Evolutionary conservation across 768 basidiomycete species (phyloP).

Genomic region (Suillus americanus): DNA sequence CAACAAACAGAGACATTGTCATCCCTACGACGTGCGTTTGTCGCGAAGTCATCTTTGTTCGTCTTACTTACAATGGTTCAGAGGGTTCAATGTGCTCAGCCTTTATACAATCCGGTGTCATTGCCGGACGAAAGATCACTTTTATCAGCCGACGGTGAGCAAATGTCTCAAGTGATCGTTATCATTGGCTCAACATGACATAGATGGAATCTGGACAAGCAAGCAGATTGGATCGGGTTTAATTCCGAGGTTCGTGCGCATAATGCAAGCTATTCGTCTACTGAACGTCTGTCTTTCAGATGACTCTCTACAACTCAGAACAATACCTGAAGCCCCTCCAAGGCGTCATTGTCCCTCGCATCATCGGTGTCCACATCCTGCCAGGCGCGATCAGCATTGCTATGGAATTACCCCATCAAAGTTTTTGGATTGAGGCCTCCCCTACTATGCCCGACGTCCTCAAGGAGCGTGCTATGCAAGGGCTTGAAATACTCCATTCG

Average conservation of each 20-base stretch:
- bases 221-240: slow-evolving; percentile 39
- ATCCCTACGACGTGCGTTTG: slow-evolving; percentile 24
- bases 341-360: slow-evolving; percentile 49
- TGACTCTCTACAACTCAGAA: slow-evolving; percentile 49
- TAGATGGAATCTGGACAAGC: slow-evolving; percentile 34
- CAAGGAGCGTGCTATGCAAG: slow-evolving; percentile 51
- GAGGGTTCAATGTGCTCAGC: slow-evolving; percentile 38
- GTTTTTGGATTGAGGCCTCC: slow-evolving; percentile 64
- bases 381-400: slow-evolving; percentile 39
- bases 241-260: slow-evolving; percentile 35
- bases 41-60: not conserved
- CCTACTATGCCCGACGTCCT: slow-evolving; percentile 53
- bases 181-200: not conserved
- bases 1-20: slow-evolving; percentile 28
- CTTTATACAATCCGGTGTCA: slow-evolving; percentile 34
- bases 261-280: slow-evolving; percentile 4
- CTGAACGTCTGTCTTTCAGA: slow-evolving; percentile 32
- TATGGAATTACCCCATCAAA: slow-evolving; percentile 55
- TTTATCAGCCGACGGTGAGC: slow-evolving; percentile 40
- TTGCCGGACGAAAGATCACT: slow-evolving; percentile 27
- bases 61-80: slow-evolving; percentile 15
- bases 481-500: slow-evolving; percentile 48
- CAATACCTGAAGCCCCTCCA: slow-evolving; percentile 50
- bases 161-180: not conserved
- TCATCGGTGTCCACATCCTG: slow-evolving; percentile 50